Evolutionary conservation across 2,329 filamentous ascomycete genomes (phyloP), one percentile per base, ranked within the genome.

Genomic region (Xenoacremonium recifei): DNA sequence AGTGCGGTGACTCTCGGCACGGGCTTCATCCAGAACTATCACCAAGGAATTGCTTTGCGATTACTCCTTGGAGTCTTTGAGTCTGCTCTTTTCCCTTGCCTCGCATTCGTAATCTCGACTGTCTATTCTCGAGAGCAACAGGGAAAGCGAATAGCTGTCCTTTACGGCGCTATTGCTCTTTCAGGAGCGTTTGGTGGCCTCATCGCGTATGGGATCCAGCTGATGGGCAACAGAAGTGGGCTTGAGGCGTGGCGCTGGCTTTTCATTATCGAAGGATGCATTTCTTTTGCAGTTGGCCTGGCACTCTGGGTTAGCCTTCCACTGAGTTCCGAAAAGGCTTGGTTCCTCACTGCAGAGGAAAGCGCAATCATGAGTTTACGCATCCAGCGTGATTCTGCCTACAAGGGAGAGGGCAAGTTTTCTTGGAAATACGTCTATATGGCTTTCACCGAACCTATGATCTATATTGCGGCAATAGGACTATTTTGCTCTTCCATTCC

Each of bases 401-500:
- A 19, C 32, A 34, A 34, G 16, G 29, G 29, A 9, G 6, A 34
- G 17, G 32, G 20, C 20, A 34, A 34, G 32, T 18, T 34, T 15
- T 5, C 9, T 10, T 19, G 7, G 5, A 34, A 34, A 20, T 18
- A 20, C 17, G 20, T 20, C 32, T 34, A 18, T 9, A 20, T 20
- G 15, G 32, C 32, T 10, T 18, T 20, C 5, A 34, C 18, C 16
- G 32, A 34, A 7, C 32, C 32, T 9, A 6, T 45, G 23, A 13
- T 27, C 9, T 40, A 15, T 19, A 19, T 41, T 25, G 32, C 33
- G 3, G 17, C 32, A 2, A 17, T 54, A 25, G 51, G 53, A 17
- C 52, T 59, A 35, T 62, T 63, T 29, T 60, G 60, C 38, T 53
- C 54, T 4, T 52, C 55, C 1, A 57, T 67, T 23, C 55, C 62